phyloP scores from a whole-genome alignment of 305 asterid genomes.

The Fraxinus xanthoxyloides region DNA sequence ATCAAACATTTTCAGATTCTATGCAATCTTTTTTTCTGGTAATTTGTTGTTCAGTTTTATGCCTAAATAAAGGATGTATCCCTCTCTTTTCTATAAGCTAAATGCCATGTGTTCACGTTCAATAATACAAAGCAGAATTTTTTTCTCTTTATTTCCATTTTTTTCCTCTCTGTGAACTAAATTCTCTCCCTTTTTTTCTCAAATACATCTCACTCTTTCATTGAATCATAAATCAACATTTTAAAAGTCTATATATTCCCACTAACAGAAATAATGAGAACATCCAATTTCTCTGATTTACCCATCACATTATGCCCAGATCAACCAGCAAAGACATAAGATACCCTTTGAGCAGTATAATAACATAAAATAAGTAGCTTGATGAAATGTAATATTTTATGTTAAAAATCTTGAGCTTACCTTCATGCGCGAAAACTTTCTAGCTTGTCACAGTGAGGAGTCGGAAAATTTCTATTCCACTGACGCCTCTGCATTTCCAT shows the following conservation, averaged over 20 bases:
- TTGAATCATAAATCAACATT: neutral
- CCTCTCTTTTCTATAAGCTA: no score
- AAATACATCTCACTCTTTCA: neutral
- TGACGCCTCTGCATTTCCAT: conserved; percentile 95
- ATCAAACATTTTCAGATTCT: no score
- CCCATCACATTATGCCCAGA: neutral
- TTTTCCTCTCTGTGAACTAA: neutral
- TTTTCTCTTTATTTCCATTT: no score
- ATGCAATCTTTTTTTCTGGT: no score
- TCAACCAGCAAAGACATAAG: neutral
- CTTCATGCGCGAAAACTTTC: conserved; percentile 72
- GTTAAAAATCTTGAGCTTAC: conserved; percentile 29
- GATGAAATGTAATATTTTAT: neutral
- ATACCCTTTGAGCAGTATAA: neutral
- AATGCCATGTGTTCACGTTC: no score
- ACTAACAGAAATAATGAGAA: neutral
- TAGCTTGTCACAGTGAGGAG: conserved; percentile 78
- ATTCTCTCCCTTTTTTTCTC: neutral
- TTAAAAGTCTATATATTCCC: neutral
- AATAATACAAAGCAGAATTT: no score
- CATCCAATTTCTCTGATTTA: neutral
- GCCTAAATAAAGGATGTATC: no score
- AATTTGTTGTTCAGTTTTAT: no score
- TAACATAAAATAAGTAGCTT: neutral
- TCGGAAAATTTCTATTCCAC: conserved; percentile 83